A percentile compares a stretch with the other conserved stretches of the same genome.
phyloP scores from a whole-genome alignment of 108 stramenopile species.

The Skeletonema costatum region DNA sequence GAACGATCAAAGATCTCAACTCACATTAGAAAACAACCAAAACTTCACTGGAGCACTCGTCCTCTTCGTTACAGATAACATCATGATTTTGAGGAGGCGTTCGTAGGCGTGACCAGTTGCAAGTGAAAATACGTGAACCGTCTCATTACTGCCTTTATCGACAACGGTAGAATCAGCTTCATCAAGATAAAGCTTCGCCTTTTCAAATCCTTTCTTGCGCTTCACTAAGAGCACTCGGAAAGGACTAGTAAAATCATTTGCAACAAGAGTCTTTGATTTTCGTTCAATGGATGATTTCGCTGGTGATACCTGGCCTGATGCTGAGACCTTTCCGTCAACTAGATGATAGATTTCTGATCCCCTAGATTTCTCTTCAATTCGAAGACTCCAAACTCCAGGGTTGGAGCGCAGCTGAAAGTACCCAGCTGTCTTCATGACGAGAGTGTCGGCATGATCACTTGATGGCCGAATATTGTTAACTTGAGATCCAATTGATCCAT shows the following conservation, averaged over 20 bases:
- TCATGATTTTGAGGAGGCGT: slow-evolving; percentile 97
- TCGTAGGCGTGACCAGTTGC: slow-evolving; percentile 99
- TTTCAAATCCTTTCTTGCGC: slow-evolving; percentile 64
- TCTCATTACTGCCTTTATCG: slow-evolving; percentile 56
- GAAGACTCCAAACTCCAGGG: slow-evolving; percentile 91
- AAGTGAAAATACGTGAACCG: slow-evolving; percentile 96
- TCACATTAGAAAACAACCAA: slow-evolving; percentile 96
- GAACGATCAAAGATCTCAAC: slow-evolving; percentile 26
- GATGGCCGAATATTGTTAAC: neutral
- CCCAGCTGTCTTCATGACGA: slow-evolving; percentile 98
- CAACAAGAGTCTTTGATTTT: slow-evolving; percentile 56
- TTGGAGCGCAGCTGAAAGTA: slow-evolving; percentile 97
- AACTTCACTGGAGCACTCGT: slow-evolving; percentile 96
- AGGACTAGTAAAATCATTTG: slow-evolving; percentile 70
- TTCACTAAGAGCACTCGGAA: slow-evolving; percentile 63
- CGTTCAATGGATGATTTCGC: slow-evolving; percentile 25
- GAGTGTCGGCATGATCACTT: slow-evolving; percentile 80
- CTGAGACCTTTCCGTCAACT: slow-evolving; percentile 54
- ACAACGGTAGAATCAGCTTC: slow-evolving; percentile 27
- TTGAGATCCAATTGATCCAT: slow-evolving; percentile 42
- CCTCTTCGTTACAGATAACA: slow-evolving; percentile 96
- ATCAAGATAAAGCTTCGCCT: slow-evolving; percentile 62
- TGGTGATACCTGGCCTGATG: slow-evolving; percentile 17
- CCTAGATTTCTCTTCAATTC: slow-evolving; percentile 69
- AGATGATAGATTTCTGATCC: slow-evolving; percentile 93